Conservation (phyloP, 1,284 basidiomycete species). For the Apiotrichum brassicae region DNA sequence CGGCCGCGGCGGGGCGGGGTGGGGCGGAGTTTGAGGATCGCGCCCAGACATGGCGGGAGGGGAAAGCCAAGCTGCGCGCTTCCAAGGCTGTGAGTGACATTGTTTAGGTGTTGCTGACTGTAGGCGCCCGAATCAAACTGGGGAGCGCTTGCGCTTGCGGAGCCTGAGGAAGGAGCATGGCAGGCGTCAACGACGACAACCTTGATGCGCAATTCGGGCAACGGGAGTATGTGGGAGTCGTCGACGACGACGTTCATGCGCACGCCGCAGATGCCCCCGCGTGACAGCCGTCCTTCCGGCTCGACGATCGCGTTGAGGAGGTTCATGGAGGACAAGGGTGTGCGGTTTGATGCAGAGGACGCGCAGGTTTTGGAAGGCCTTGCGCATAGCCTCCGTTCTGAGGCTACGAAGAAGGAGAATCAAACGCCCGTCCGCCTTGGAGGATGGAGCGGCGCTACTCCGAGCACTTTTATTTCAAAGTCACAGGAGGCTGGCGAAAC, state of each 20-base stretch:
- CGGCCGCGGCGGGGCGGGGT: conserved; percentile 25
- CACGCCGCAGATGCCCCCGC: neutral
- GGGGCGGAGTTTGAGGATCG: conserved; percentile 28
- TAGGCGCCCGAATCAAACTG: conserved; percentile 7
- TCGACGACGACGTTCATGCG: too few species aligned
- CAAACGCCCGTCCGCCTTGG: neutral
- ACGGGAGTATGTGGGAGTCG: too few species aligned
- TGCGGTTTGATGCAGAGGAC: conserved; percentile 26
- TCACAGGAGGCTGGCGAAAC: neutral
- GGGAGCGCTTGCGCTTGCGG: conserved; percentile 4
- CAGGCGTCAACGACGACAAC: too few species aligned
- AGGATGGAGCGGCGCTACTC: conserved; percentile 22
- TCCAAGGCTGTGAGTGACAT: neutral
- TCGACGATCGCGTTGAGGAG: conserved; percentile 25
- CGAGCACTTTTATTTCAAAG: neutral
- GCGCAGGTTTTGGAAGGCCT: conserved; percentile 29
- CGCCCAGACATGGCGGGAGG: conserved; percentile 24
- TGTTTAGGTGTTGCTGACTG: neutral
- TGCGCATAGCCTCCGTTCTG: conserved; percentile 25
- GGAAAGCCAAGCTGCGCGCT: conserved; percentile 1
- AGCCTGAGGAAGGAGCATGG: too few species aligned
- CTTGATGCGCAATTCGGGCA: too few species aligned
- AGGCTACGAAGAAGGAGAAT: conserved; percentile 5
- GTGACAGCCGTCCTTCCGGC: neutral
- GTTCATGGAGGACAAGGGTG: conserved; percentile 33